phyloP scores from a whole-genome alignment of 2,329 filamentous ascomycete genomes.

The Arthrinium phaeospermum region DNA sequence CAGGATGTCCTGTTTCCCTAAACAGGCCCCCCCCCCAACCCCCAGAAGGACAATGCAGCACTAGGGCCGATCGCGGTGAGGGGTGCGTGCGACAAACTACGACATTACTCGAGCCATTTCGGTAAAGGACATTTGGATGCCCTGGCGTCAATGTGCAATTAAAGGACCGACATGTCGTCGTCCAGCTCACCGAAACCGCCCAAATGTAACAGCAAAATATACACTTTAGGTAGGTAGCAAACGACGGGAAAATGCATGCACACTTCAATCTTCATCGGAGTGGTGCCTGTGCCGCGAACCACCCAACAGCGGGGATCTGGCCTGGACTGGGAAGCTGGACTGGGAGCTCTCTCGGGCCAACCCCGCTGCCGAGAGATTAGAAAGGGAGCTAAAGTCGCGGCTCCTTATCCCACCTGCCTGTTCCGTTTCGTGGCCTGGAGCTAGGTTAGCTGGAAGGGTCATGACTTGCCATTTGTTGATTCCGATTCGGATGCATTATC shows the following conservation, averaged over 20 bases:
- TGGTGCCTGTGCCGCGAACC: background rate
- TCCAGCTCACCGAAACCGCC: background rate
- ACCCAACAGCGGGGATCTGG: background rate
- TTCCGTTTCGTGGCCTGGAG: background rate
- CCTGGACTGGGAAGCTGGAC: background rate
- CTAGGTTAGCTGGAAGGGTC: background rate
- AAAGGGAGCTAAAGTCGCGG: background rate
- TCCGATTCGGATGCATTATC: background rate
- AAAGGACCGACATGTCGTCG: background rate
- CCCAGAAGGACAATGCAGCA: conserved; percentile 3
- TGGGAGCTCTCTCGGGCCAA: background rate
- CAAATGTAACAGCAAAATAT: background rate
- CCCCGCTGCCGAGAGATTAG: conserved; percentile 14
- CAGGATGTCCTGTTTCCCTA: no score
- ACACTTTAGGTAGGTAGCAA: background rate
- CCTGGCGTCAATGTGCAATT: background rate
- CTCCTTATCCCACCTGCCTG: conserved; percentile 1
- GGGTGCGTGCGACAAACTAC: background rate
- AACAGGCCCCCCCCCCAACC: background rate
- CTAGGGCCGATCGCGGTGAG: background rate
- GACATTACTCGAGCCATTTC: background rate
- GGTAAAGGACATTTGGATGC: no score
- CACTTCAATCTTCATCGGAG: background rate
- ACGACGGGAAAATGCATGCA: background rate
- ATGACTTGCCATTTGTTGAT: background rate